Evolutionary conservation across 177 flowering plant species (phyloP).

Genomic region (Telopea speciosissima): DNA sequence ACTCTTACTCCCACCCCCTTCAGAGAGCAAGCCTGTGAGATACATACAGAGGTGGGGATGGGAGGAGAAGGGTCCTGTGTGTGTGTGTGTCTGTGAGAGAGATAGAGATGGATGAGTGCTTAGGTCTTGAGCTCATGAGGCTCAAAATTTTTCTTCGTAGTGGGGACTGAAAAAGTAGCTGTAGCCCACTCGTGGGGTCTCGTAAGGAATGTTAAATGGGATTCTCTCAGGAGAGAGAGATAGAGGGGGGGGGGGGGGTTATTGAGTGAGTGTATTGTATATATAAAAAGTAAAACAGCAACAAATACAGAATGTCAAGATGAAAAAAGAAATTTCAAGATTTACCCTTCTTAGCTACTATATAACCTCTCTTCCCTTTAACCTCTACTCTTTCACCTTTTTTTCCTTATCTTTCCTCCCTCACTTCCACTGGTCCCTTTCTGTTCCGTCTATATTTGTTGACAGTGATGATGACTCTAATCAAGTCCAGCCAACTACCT

Average conservation of each 20-base stretch:
- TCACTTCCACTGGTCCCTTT: not conserved
- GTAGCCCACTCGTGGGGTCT: constrained; percentile 25
- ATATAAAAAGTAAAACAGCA: not conserved
- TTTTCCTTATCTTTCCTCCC: not conserved
- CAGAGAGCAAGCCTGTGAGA: constrained; percentile 9
- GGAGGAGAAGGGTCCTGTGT: not conserved
- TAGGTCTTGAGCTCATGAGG: too few relatives aligned
- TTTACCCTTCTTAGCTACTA: not conserved
- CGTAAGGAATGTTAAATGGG: constrained; percentile 15
- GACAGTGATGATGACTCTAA: constrained; percentile 8
- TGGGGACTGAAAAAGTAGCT: constrained; percentile 15
- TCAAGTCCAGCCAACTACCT: not conserved
- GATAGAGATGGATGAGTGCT: not conserved
- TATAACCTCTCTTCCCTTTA: too few relatives aligned
- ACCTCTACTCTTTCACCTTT: not conserved
- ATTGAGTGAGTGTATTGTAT: too few relatives aligned
- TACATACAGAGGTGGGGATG: constrained; percentile 10
- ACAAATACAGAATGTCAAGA: not conserved
- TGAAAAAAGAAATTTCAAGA: too few relatives aligned
- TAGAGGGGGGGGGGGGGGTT: too few relatives aligned
- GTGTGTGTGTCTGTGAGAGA: too few relatives aligned
- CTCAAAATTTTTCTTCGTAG: not conserved
- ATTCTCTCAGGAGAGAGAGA: not conserved
- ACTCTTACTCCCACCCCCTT: not conserved
- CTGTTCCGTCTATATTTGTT: not conserved